These are phyloP conservation scores for Fusarium graminum DNA, from an alignment of 2,329 filamentous ascomycete species.

Conservation along the genomic window DNA sequence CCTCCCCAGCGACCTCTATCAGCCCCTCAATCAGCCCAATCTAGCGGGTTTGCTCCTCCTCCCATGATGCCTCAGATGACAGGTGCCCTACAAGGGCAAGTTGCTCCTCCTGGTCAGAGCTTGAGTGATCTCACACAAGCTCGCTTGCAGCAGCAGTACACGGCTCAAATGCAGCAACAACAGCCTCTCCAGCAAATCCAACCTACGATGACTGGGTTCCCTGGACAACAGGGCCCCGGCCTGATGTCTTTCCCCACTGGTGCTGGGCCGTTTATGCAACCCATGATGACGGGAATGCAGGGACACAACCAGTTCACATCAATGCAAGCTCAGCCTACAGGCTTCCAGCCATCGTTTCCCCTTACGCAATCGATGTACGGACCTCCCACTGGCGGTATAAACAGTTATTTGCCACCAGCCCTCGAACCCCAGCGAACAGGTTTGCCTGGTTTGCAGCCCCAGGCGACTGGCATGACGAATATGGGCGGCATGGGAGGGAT, in stretches of 20 bases:
- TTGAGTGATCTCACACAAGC: slow-evolving; percentile 78
- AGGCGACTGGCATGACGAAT: slow-evolving; percentile 56
- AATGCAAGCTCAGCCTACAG: slow-evolving; percentile 73
- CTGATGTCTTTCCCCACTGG: slow-evolving; percentile 57
- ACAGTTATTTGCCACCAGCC: slow-evolving; percentile 69
- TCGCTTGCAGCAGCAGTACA: slow-evolving; percentile 72
- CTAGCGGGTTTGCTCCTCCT: slow-evolving; percentile 78
- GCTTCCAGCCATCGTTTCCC: slow-evolving; percentile 64
- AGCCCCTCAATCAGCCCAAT: slow-evolving; percentile 84
- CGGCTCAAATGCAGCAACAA: slow-evolving; percentile 61
- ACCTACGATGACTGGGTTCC: slow-evolving; percentile 55
- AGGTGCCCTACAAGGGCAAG: slow-evolving; percentile 71
- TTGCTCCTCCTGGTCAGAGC: slow-evolving; percentile 81
- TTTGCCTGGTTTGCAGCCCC: slow-evolving; percentile 62
- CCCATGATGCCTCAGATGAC: slow-evolving; percentile 89
- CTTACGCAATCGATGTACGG: slow-evolving; percentile 65
- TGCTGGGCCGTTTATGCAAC: slow-evolving; percentile 59
- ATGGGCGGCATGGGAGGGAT: slow-evolving; percentile 61
- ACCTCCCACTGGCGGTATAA: slow-evolving; percentile 60
- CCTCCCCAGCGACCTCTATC: slow-evolving; percentile 85
- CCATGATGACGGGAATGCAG: slow-evolving; percentile 63
- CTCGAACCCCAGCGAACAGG: slow-evolving; percentile 72
- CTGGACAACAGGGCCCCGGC: slow-evolving; percentile 53
- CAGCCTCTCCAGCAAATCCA: slow-evolving; percentile 56
- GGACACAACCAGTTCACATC: slow-evolving; percentile 59